phyloP scores from a whole-genome alignment of 495 filamentous ascomycete genomes.

The Aspergillus bertholletiae region DNA sequence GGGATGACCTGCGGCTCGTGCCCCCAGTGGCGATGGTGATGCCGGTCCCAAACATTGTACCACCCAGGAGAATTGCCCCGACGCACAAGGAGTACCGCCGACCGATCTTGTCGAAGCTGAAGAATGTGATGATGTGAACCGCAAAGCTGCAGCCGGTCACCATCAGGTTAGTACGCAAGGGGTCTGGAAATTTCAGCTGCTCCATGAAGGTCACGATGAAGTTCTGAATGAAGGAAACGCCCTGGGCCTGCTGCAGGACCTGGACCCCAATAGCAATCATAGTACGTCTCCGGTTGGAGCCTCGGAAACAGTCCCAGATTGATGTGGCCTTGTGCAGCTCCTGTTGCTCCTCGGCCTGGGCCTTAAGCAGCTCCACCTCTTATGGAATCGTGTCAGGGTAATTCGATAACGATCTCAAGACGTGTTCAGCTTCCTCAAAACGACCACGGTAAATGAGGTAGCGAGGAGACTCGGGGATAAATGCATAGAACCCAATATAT shows the following conservation, averaged over 20 bases:
- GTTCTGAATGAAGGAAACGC: slow-evolving; percentile 17
- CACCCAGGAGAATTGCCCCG: slow-evolving; percentile 26
- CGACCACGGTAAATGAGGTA: slow-evolving; percentile 52
- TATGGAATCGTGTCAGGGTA: not conserved
- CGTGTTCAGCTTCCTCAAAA: slow-evolving; percentile 41
- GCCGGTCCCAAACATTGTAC: slow-evolving; percentile 37
- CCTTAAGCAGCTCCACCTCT: slow-evolving; percentile 32
- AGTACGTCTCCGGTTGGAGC: slow-evolving; percentile 48
- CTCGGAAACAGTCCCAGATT: slow-evolving; percentile 47
- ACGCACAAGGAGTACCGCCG: slow-evolving; percentile 49
- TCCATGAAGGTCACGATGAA: slow-evolving; percentile 19
- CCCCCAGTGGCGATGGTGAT: slow-evolving; percentile 19
- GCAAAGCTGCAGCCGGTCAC: slow-evolving; percentile 50
- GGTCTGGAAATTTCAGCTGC: slow-evolving; percentile 16
- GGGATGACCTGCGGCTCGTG: slow-evolving; percentile 10
- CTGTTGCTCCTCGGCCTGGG: slow-evolving; percentile 37
- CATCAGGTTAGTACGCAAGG: slow-evolving; percentile 53
- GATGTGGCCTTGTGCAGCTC: slow-evolving; percentile 32
- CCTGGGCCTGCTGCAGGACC: slow-evolving; percentile 49
- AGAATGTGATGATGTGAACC: slow-evolving; percentile 48
- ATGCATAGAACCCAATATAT: slow-evolving; percentile 45
- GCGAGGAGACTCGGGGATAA: slow-evolving; percentile 59
- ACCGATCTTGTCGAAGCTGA: slow-evolving; percentile 50
- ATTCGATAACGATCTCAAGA: not conserved
- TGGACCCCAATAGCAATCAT: slow-evolving; percentile 47